phyloP scores from a whole-genome alignment of 2,329 filamentous ascomycete species.

The Exophiala bonariae region DNA sequence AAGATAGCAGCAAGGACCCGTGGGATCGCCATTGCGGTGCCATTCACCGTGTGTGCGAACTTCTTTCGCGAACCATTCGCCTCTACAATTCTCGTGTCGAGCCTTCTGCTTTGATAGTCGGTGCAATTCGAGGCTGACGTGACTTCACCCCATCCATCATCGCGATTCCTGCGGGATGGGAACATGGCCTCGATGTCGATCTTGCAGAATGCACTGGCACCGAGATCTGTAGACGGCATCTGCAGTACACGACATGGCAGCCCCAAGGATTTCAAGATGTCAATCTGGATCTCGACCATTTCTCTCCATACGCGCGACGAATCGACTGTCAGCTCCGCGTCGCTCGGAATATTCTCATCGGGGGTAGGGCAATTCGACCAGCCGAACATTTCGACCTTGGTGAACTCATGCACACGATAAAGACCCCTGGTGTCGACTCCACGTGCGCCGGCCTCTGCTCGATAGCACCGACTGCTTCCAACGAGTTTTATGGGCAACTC shows the following conservation, averaged over 20 bases:
- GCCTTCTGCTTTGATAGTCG: slow-evolving; percentile 85
- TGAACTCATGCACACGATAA: slow-evolving; percentile 97
- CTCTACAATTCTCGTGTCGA: slow-evolving; percentile 71
- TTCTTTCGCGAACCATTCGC: slow-evolving; percentile 53
- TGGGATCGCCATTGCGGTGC: slow-evolving; percentile 88
- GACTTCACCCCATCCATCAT: slow-evolving; percentile 88
- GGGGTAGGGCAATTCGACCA: slow-evolving; percentile 69
- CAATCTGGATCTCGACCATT: slow-evolving; percentile 81
- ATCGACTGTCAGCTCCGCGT: slow-evolving; percentile 25
- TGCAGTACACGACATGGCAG: slow-evolving; percentile 86
- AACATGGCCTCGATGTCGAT: slow-evolving; percentile 94
- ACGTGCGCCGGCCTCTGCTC: slow-evolving; percentile 87
- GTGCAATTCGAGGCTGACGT: slow-evolving; percentile 89
- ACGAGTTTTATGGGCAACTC: slow-evolving; percentile 77
- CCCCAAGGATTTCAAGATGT: slow-evolving; percentile 74
- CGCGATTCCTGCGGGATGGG: slow-evolving; percentile 65
- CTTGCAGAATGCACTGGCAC: slow-evolving; percentile 83
- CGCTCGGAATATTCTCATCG: slow-evolving; percentile 11
- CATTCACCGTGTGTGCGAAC: slow-evolving; percentile 90
- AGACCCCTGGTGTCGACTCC: slow-evolving; percentile 90
- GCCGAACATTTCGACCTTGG: slow-evolving; percentile 95
- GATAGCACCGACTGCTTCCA: slow-evolving; percentile 87
- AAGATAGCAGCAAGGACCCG: slow-evolving; percentile 84
- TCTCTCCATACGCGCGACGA: slow-evolving; percentile 68
- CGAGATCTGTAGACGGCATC: slow-evolving; percentile 87